A percentile compares a stretch with the other conserved stretches of the same genome.
Evolutionary conservation across 805 yeast genomes (phyloP).

Genomic region (Metschnikowia vanudenii): DNA sequence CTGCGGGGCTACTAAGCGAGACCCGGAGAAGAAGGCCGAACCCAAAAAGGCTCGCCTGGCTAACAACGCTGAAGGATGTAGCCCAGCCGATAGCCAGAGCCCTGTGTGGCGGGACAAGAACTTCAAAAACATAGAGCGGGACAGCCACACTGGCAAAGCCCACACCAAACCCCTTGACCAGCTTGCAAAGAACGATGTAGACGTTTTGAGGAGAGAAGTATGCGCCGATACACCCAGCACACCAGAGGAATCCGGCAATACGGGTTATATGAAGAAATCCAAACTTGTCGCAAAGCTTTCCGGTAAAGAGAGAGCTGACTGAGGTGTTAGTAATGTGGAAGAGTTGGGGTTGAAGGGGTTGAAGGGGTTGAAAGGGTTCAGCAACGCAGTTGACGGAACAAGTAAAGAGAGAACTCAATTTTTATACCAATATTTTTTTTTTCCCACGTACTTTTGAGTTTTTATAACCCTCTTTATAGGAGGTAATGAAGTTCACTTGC

Average conservation of each 20-base stretch:
- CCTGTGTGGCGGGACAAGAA: constrained; percentile 21
- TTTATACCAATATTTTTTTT: too few species aligned
- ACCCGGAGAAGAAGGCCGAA: constrained; percentile 5
- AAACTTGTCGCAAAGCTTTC: constrained; percentile 27
- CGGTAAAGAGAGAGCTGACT: constrained; percentile 34
- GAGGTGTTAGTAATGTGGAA: constrained; percentile 15
- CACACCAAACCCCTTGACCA: constrained; percentile 31
- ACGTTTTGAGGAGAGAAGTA: constrained; percentile 26
- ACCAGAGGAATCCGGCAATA: constrained; percentile 27
- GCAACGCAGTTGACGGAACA: too few species aligned
- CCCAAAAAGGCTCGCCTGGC: constrained; percentile 8
- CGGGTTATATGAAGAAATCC: constrained; percentile 30
- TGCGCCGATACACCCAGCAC: constrained; percentile 25
- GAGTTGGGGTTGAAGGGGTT: neutral
- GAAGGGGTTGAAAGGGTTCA: neutral
- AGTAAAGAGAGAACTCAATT: too few species aligned
- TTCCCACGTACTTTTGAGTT: too few species aligned
- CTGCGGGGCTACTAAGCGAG: neutral
- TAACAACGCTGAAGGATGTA: constrained; percentile 6
- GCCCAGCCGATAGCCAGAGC: constrained; percentile 21
- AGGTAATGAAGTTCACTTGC: too few species aligned
- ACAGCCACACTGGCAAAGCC: constrained; percentile 32
- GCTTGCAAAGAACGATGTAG: constrained; percentile 28
- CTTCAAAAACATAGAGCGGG: constrained; percentile 35
- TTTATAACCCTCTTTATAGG: too few species aligned